Evolutionary conservation across 495 filamentous ascomycete species (phyloP).

Genomic region (Tuber aestivum): DNA sequence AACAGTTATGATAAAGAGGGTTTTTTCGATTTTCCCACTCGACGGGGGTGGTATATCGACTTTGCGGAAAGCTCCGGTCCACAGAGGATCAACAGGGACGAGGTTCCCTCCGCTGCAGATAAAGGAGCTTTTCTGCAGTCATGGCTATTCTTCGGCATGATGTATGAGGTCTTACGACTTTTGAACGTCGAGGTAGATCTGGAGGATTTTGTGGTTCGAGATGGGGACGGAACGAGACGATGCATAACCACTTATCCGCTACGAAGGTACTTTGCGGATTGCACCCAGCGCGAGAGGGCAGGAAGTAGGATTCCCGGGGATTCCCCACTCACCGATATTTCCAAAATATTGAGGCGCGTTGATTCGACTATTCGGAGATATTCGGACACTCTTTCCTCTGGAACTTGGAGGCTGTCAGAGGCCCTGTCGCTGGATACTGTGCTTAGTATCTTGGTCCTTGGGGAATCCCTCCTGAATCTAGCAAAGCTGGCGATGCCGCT

Average conservation of each 20-base stretch:
- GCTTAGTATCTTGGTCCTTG: conserved; percentile 13
- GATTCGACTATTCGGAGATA: not conserved
- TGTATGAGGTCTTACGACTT: conserved; percentile 4
- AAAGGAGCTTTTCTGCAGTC: conserved; percentile 16
- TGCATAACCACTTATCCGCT: conserved; percentile 4
- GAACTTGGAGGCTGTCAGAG: not conserved
- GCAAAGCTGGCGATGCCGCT: not conserved
- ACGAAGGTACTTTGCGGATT: conserved; percentile 5
- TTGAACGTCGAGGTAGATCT: not conserved
- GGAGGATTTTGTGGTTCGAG: not conserved
- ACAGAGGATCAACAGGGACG: not conserved
- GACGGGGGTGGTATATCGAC: not conserved
- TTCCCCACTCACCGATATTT: not conserved
- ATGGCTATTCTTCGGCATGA: conserved; percentile 20
- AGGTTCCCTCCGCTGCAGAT: not conserved
- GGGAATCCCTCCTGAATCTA: conserved; percentile 10
- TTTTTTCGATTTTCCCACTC: conserved; percentile 8
- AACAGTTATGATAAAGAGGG: conserved; percentile 8
- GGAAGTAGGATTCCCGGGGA: not conserved
- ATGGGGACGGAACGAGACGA: not conserved
- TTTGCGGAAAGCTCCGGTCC: not conserved
- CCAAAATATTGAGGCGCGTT: conserved; percentile 10
- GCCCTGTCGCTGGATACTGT: conserved; percentile 11
- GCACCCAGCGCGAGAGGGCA: not conserved
- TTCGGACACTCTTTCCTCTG: conserved; percentile 2